Evolutionary conservation across 257 asterid species (phyloP).

Genomic region (Agastache rugosa): DNA sequence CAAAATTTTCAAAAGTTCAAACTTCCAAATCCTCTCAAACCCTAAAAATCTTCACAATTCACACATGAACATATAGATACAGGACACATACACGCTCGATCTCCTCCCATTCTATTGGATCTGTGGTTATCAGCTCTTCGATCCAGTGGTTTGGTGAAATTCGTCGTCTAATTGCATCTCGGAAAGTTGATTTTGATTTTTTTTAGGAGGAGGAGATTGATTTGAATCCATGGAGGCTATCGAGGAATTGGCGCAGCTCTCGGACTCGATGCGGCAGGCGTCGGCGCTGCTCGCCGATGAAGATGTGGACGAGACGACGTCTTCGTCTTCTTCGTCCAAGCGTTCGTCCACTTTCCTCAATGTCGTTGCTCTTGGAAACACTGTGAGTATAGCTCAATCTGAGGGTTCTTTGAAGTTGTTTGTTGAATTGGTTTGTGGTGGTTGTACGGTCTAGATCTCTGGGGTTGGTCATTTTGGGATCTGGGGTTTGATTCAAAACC

Average conservation of each 20-base stretch:
- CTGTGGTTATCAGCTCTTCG: conserved; percentile 46
- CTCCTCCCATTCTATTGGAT: conserved; percentile 50
- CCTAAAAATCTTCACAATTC: conserved; percentile 34
- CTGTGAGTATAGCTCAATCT: conserved; percentile 53
- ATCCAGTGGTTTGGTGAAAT: conserved; percentile 44
- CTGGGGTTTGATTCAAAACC: conserved; percentile 28
- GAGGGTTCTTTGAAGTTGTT: conserved; percentile 33
- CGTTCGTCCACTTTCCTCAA: conserved; percentile 90
- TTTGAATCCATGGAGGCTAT: conserved; percentile 60
- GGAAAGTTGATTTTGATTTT: conserved; percentile 23
- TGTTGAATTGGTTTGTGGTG: conserved; percentile 6
- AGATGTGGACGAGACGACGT: conserved; percentile 81
- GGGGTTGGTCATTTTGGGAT: conserved; percentile 35
- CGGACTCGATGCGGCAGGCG: conserved; percentile 97
- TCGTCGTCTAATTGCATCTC: conserved; percentile 21
- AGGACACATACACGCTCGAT: conserved; percentile 32
- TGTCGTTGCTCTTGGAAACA: conserved; percentile 93
- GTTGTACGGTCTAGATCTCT: conserved; percentile 34
- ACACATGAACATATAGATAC: conserved; percentile 22
- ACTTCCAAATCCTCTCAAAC: conserved; percentile 46
- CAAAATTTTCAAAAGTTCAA: conserved; percentile 47
- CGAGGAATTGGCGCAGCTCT: conserved; percentile 86
- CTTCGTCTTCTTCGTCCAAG: conserved; percentile 61
- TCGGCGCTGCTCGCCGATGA: conserved; percentile 90
- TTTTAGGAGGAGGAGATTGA: conserved; percentile 27